Evolutionary conservation across 2,329 filamentous ascomycete species (phyloP), one percentile per base, ranked within the genome.

Genomic region (Beauveria brongniartii): DNA sequence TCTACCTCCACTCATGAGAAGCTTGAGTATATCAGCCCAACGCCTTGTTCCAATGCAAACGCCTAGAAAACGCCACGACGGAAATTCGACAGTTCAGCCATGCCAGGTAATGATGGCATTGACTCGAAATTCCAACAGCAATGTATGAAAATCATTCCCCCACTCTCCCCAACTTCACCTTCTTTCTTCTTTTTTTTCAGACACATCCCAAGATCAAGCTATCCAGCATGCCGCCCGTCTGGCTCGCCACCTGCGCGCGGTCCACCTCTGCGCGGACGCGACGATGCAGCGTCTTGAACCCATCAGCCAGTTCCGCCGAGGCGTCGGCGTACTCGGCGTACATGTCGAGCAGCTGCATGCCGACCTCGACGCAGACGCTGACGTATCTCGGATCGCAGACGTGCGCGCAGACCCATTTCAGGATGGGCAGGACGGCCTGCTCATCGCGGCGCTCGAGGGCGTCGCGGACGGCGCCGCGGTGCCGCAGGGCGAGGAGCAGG

Each of bases 181-280:
- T 7, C 9, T 28, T 12, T 41, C 47, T 24, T 37, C 4, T 5
- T 24, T 24, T 3, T 24, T 41, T 34, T 57, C 18, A 56, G n/a
- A 51, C 28, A 37, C 52, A 62, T 4, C 55, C 47, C 22, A 57
- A 12, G 12, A 53, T 84, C 65, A 85, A 65, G 54, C 77, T 88
- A 67, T 93, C 90, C 65, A 97, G 75, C 92, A 97, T 97, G 2
- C 93, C 94, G 66, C 83, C 83, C 12, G 91, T 92, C 75, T 89
- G 86, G 67, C 85, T 87, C 2, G 93, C 92, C 69, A 89, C 82
- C 74, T 96, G 90, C 24, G 91, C 90, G 69, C 88, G 86, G 73
- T 95, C 91, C 12, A 92, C 88, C 72, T 94, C 90, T 46, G 83
- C 78, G 64, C 84, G 82, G 22, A 97, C 93, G 44, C 87, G 80